Evolutionary conservation across 2,329 filamentous ascomycete genomes (phyloP).

Genomic region (Aspergillus pseudotamarii): DNA sequence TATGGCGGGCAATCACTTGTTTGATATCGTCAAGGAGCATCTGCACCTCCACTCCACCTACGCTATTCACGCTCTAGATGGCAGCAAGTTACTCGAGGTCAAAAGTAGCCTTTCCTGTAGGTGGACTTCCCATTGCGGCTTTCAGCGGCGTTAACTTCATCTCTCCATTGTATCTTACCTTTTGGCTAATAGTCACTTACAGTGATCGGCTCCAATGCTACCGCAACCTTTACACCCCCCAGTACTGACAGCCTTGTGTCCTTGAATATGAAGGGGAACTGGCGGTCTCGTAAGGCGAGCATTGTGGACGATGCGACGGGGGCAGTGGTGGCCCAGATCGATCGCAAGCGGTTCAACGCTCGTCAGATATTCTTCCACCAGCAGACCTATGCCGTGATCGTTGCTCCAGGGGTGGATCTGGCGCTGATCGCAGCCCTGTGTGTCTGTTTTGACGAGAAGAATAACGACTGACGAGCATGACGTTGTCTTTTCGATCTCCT

Average conservation of each 20-base stretch:
- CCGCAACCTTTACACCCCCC: neutral
- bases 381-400: neutral
- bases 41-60: conserved; percentile 20
- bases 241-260: neutral
- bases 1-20: conserved; percentile 22
- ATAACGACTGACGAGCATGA: neutral
- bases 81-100: neutral
- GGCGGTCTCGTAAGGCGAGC: neutral
- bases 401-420: neutral
- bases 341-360: neutral
- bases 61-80: neutral
- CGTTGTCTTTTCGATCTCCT: neutral
- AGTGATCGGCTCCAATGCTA: neutral
- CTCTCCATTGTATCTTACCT: neutral
- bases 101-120: neutral
- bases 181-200: neutral
- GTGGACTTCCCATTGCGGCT: neutral
- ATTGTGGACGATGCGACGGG: neutral
- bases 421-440: neutral
- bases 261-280: neutral
- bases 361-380: neutral
- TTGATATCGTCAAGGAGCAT: conserved; percentile 28
- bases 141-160: neutral
- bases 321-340: neutral
- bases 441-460: neutral